These are phyloP conservation scores for Irpex lacteus DNA, from an alignment of 1,284 basidiomycete species.

Conservation along the genomic window DNA sequence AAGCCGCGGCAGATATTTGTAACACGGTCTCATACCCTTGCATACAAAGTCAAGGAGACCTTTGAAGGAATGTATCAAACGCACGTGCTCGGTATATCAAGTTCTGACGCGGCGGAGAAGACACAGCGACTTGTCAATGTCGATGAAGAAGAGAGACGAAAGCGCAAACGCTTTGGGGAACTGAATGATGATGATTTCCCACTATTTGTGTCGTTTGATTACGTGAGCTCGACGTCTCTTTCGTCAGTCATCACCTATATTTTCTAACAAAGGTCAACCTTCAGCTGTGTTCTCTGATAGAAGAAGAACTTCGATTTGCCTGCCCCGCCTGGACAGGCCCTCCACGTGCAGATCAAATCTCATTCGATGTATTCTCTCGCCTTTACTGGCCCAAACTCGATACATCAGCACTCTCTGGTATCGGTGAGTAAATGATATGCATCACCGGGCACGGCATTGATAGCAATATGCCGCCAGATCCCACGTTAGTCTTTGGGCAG, in stretches of 20 bases:
- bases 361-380: conserved; percentile 10
- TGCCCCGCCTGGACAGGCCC: not conserved
- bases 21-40: conserved; percentile 58
- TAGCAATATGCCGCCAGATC: conserved; percentile 34
- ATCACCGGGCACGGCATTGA: not conserved
- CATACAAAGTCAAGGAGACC: conserved; percentile 57
- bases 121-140: not conserved
- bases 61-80: conserved; percentile 44
- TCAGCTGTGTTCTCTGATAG: conserved; percentile 20
- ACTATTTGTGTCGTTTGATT: conserved; percentile 58
- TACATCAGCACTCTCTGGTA: not conserved
- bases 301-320: conserved; percentile 20
- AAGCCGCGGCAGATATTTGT: conserved; percentile 64
- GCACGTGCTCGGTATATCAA: conserved; percentile 25
- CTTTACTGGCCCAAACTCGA: conserved; percentile 14
- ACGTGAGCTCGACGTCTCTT: conserved; percentile 33
- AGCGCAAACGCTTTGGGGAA: conserved; percentile 43
- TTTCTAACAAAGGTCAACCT: not conserved
- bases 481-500: conserved; percentile 57
- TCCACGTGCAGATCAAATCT: conserved; percentile 19
- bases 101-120: not conserved
- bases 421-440: conserved; percentile 3
- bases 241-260: no score
- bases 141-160: conserved; percentile 17
- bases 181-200: conserved; percentile 60